Base-by-base conservation (phyloP, 805 yeast species). In the Scheffersomyces spartinae region DNA sequence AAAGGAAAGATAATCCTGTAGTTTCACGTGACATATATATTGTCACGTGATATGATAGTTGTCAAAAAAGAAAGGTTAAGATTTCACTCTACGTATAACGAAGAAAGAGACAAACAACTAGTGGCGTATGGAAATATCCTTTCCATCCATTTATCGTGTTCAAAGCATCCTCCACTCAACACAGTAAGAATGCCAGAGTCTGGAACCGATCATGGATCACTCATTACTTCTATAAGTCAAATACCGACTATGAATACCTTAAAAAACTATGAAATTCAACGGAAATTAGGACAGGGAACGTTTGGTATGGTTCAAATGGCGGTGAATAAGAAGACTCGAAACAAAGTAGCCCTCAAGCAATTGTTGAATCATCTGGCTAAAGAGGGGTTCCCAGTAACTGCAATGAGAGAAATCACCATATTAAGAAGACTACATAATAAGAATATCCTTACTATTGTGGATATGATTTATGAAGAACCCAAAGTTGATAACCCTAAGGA, bases 351-450 rank as follows among this genome's bases (percentile, higher is more conserved):
- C 1, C 61, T 93, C 39, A 91, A 91, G 51, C 81, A 77, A 45
- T 69, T 91, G 24, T 57, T 85, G n/a, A 66, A 81, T 34, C 85
- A 75, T 43, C 72, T 76, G 26, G 78, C 74, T 21, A 75, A 74
- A 36, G 86, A 80, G 39, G 79, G 82, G 18, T 85, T 88, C 45
- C 97, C 98, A 2, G 75, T 91, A 15, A 91, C 98, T 0, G 95
- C 97, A 2, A 71, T 86, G 51, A 67, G 99, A 34, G 99, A 91
- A 45, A 85, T 88, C 31, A 69, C 77, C 10, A 82, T 85, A 13
- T 60, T 91, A 49, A 83, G 82, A 49, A 61, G 64, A 25, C 56
- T 91, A 26, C 48, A 63, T 27, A 83, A 88, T 46, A 52, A 57
- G 15, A 83, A 91, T 47, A 68, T 88, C 10, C 61, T 91, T 13